Evolutionary conservation across 805 yeast genomes (phyloP), one percentile per base, ranked within the genome.

Genomic region (Saturnispora ahearnii): DNA sequence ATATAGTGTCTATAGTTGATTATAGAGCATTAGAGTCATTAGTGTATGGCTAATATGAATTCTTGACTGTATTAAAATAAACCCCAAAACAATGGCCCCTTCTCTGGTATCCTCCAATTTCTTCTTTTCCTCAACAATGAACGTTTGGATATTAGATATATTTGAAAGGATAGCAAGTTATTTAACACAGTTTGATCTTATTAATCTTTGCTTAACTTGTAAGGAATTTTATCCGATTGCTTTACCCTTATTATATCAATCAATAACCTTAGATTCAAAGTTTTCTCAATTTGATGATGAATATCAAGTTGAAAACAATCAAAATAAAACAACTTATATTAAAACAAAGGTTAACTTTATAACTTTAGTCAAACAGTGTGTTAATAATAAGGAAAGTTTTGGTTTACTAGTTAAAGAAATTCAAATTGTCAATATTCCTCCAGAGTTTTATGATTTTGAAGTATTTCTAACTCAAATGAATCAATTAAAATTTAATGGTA

Each of bases 401-500:
- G 50, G 51, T 43, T n/a, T 13, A 3, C 30, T 34, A 5, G 46
- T 51, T 4, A 40, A 41, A 6, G 4, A 33, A 6, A 50, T 63
- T 21, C 32, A 42, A 4, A 58, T 62, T 2, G 52, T 52, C 1
- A 46, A 51, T 30, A 43, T 60, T 12, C 65, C 65, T 13, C 49
- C 51, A 15, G 66, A 63, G 34, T 62, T 62, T 47, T 60, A 62
- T 24, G 62, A 62, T 30, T 58, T 63, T 38, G 64, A 62, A 38
- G 38, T 42, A 6, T 48, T 51, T 28, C 42, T 21, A 11, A 41
- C 29, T 8, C 29, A 26, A 26, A 26, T 26, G 29, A 26, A 26
- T 26, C 29, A 26, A 26, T 26, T 26, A 6, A 26, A 4, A 45
- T 44, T 30, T 26, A 2, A 36, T 10, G 32, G 36, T 7, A 40